phyloP scores from a whole-genome alignment of 495 filamentous ascomycete species.

The Cenococcum geophilum region DNA sequence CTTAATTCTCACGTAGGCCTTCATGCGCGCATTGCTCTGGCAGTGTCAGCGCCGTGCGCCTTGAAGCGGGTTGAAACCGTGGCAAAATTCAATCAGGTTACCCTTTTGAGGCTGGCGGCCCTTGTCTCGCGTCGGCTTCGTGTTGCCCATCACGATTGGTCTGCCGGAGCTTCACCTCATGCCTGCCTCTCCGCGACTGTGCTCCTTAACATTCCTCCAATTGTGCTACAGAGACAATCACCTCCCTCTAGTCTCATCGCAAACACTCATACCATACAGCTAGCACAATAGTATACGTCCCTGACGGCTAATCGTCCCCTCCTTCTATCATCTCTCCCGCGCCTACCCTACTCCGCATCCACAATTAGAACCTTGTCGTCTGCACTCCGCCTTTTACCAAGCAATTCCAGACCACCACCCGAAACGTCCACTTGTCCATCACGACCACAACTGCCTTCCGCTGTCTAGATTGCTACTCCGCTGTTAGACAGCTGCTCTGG shows the following conservation, averaged over 20 bases:
- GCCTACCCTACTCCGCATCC: neutral
- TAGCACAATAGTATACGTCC: neutral
- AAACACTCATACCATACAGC: neutral
- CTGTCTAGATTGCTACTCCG: neutral
- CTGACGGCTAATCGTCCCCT: neutral
- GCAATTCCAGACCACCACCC: neutral
- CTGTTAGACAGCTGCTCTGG: neutral
- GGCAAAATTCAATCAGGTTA: neutral
- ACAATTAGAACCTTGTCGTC: neutral
- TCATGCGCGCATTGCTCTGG: neutral
- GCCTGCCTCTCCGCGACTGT: neutral
- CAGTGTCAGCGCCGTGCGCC: neutral
- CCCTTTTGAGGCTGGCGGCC: neutral
- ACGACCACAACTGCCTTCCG: neutral
- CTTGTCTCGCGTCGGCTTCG: neutral
- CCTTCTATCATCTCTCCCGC: neutral
- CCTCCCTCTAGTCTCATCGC: neutral
- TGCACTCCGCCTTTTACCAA: neutral
- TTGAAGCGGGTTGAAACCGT: neutral
- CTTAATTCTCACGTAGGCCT: neutral
- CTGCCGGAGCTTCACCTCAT: neutral
- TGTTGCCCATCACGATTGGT: constrained; percentile 3
- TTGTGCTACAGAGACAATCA: constrained; percentile 3
- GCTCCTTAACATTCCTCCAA: neutral
- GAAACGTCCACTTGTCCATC: neutral